Evolutionary conservation across 306 rosid species (phyloP).

Genomic region (Casuarina cunninghamiana): DNA sequence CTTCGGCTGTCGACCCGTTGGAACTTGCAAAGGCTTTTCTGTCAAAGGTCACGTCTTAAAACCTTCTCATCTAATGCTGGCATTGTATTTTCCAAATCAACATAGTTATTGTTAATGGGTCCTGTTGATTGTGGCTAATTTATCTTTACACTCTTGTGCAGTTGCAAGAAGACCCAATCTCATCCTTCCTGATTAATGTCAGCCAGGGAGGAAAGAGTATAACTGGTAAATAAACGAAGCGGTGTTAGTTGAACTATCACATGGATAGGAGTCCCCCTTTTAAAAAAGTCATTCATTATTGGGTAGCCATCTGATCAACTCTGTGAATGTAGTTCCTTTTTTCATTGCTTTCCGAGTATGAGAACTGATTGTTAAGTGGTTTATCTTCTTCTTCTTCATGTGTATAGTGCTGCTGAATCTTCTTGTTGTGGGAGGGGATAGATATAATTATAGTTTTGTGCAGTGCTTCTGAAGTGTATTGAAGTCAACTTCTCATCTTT

Average conservation of each 20-base stretch:
- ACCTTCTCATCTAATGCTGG: conserved; percentile 5
- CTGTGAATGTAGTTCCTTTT: background rate
- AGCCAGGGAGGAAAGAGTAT: conserved; percentile 25
- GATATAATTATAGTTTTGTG: background rate
- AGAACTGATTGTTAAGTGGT: background rate
- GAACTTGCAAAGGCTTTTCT: conserved; percentile 40
- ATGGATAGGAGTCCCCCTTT: background rate
- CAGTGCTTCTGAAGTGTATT: background rate
- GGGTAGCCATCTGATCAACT: background rate
- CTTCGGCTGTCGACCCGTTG: conserved; percentile 33
- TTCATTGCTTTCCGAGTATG: background rate
- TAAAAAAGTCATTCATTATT: background rate
- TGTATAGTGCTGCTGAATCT: background rate
- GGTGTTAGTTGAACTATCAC: background rate
- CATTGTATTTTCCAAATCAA: background rate
- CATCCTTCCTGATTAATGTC: conserved; percentile 45
- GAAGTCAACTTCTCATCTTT: background rate
- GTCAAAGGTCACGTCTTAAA: conserved; percentile 32
- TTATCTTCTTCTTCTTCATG: background rate
- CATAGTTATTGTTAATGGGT: background rate
- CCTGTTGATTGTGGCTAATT: background rate
- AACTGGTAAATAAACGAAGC: conserved; percentile 29
- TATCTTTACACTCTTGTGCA: conserved; percentile 25
- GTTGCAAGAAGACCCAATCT: conserved; percentile 41
- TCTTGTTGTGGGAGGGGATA: background rate